Evolutionary conservation across 2,329 filamentous ascomycete genomes (phyloP).

Genomic region (Herpotrichia juniperi): DNA sequence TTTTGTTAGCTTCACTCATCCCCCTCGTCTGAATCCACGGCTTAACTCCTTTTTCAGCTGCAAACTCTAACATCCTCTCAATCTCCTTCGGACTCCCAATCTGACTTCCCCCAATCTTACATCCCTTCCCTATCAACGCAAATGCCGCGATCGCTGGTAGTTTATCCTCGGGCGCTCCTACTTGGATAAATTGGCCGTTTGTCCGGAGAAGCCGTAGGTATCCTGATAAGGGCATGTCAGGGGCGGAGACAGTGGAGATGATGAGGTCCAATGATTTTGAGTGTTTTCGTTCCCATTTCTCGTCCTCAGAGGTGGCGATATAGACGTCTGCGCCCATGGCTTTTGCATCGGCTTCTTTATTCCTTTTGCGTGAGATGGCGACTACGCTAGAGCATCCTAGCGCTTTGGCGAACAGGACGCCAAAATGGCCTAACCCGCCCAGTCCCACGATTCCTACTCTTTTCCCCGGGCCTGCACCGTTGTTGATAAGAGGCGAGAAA

Average conservation of each 20-base stretch:
- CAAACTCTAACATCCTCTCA: constrained; percentile 66
- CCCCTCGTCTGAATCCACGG: constrained; percentile 67
- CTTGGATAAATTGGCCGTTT: constrained; percentile 69
- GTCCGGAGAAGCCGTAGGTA: constrained; percentile 67
- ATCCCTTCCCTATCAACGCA: constrained; percentile 63
- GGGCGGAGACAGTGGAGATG: constrained; percentile 62
- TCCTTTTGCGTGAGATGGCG: constrained; percentile 65
- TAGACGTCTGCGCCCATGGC: constrained; percentile 71
- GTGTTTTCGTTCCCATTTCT: constrained; percentile 66
- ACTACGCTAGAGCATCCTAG: constrained; percentile 72
- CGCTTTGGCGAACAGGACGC: constrained; percentile 72
- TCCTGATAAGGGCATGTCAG: constrained; percentile 66
- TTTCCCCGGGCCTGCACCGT: constrained; percentile 73
- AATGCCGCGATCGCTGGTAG: constrained; percentile 63
- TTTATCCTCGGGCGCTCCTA: constrained; percentile 69
- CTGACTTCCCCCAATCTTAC: constrained; percentile 51
- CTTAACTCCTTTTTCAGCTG: constrained; percentile 63
- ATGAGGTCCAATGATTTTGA: constrained; percentile 65
- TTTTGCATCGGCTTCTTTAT: constrained; percentile 65
- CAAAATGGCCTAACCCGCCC: constrained; percentile 77
- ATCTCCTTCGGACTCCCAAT: constrained; percentile 65
- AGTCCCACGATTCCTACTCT: constrained; percentile 74
- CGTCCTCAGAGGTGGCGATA: constrained; percentile 64
- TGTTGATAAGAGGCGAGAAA: constrained; percentile 70
- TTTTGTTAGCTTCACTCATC: constrained; percentile 61